These are phyloP conservation scores for Solanum chilense DNA, from an alignment of 257 asterid genomes.

Conservation along the genomic window DNA sequence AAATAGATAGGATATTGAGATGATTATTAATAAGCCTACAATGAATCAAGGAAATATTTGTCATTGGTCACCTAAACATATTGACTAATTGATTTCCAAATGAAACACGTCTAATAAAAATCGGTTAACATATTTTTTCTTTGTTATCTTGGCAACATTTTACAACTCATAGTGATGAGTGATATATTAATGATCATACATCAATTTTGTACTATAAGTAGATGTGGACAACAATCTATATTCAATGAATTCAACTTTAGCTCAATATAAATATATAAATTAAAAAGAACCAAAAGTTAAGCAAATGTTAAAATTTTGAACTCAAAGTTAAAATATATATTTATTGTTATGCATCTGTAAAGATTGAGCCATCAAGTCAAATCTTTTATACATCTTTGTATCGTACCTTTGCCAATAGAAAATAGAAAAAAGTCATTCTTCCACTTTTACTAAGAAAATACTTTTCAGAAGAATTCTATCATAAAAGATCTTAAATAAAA, in stretches of 20 bases:
- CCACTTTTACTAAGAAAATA: background rate
- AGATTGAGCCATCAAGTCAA: background rate
- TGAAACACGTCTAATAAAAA: too few relatives aligned
- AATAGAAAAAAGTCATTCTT: background rate
- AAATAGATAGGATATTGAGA: too few relatives aligned
- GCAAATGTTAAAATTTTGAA: background rate
- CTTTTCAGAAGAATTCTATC: background rate
- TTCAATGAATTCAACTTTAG: background rate
- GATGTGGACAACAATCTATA: too few relatives aligned
- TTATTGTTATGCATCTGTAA: background rate
- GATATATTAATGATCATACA: background rate
- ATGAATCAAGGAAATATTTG: too few relatives aligned
- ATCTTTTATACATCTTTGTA: background rate
- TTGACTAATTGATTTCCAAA: too few relatives aligned
- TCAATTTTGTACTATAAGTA: background rate
- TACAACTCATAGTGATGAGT: background rate
- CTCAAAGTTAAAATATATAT: background rate
- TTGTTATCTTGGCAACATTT: slow-evolving; percentile 9
- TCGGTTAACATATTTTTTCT: background rate
- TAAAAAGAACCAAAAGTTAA: background rate
- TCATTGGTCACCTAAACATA: too few relatives aligned
- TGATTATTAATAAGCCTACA: too few relatives aligned
- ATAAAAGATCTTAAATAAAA: background rate
- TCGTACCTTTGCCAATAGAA: background rate
- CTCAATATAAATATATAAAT: background rate